Evolutionary conservation across 352 stramenopile species (phyloP).

Genomic region (Paralagenidium karlingii): DNA sequence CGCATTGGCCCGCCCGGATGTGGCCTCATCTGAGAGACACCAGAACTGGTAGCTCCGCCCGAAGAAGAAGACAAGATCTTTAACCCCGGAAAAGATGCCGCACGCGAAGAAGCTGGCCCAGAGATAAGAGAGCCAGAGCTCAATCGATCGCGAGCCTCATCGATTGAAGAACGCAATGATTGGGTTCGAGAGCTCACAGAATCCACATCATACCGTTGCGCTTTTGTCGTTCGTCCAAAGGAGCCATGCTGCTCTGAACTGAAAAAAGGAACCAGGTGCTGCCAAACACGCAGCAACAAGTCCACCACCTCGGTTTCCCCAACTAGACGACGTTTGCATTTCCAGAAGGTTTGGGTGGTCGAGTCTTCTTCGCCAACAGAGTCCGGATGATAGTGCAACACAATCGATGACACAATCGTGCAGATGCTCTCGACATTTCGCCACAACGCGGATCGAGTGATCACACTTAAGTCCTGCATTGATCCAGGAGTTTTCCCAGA

Average conservation of each 20-base stretch:
- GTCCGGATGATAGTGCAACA: constrained; percentile 73
- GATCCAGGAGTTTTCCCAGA: constrained; percentile 38
- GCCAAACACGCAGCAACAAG: constrained; percentile 61
- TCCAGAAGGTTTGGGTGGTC: too few relatives aligned
- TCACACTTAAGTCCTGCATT: constrained; percentile 49
- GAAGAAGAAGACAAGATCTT: background rate
- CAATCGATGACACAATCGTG: constrained; percentile 53
- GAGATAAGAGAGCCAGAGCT: background rate
- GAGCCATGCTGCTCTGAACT: constrained; percentile 61
- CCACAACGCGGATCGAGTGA: constrained; percentile 65
- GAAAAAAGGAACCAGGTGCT: constrained; percentile 64
- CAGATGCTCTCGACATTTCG: constrained; percentile 69
- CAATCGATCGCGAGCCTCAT: constrained; percentile 9
- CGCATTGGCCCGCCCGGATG: constrained; percentile 73
- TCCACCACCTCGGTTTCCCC: constrained; percentile 69
- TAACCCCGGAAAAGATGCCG: background rate
- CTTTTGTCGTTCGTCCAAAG: constrained; percentile 45
- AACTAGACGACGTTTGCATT: constrained; percentile 56
- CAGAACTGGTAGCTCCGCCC: too few relatives aligned
- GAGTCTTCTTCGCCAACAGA: too few relatives aligned
- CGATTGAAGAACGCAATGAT: background rate
- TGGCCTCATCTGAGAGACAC: constrained; percentile 18
- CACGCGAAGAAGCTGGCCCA: background rate
- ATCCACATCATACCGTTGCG: background rate
- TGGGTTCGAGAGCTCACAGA: background rate